Conservation (phyloP, 805 yeast genomes). For the Candida silvatica region DNA sequence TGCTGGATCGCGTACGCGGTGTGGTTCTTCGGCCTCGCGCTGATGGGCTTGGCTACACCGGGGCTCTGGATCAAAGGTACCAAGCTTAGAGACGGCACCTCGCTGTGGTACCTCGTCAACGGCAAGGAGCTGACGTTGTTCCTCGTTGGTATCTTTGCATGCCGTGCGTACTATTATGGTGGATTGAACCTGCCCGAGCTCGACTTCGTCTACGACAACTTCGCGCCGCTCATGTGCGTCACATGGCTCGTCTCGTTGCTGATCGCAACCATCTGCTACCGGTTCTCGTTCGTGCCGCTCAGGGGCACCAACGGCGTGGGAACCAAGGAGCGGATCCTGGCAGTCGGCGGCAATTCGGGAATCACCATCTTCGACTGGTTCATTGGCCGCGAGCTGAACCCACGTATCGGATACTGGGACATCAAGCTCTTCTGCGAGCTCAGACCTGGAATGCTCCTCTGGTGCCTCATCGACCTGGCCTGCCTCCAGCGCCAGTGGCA, state of each 20-base stretch:
- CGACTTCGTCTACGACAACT: slow-evolving; percentile 62
- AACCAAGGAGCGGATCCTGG: slow-evolving; percentile 62
- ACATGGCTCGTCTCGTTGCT: slow-evolving; percentile 56
- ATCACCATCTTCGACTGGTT: slow-evolving; percentile 83
- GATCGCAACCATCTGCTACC: slow-evolving; percentile 57
- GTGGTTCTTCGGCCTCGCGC: slow-evolving; percentile 66
- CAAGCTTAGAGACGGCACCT: slow-evolving; percentile 65
- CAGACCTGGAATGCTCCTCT: slow-evolving; percentile 87
- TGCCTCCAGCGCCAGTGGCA: slow-evolving; percentile 77
- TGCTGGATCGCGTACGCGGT: slow-evolving; percentile 57
- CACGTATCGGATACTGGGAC: slow-evolving; percentile 78
- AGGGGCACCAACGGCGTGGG: slow-evolving; percentile 39
- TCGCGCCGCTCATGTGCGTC: slow-evolving; percentile 53
- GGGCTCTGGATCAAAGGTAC: slow-evolving; percentile 73
- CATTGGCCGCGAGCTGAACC: slow-evolving; percentile 93
- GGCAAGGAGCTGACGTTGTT: slow-evolving; percentile 51
- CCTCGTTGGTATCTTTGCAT: slow-evolving; percentile 29
- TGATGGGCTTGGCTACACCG: slow-evolving; percentile 58
- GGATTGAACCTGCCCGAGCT: slow-evolving; percentile 57
- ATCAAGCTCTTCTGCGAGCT: slow-evolving; percentile 88
- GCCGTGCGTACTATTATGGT: slow-evolving; percentile 41
- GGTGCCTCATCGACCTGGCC: slow-evolving; percentile 73
- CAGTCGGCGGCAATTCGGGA: slow-evolving; percentile 82
- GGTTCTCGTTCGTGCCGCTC: slow-evolving; percentile 58
- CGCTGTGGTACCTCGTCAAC: slow-evolving; percentile 69